phyloP scores from a whole-genome alignment of 768 basidiomycete species.

The Mrakia blollopis region DNA sequence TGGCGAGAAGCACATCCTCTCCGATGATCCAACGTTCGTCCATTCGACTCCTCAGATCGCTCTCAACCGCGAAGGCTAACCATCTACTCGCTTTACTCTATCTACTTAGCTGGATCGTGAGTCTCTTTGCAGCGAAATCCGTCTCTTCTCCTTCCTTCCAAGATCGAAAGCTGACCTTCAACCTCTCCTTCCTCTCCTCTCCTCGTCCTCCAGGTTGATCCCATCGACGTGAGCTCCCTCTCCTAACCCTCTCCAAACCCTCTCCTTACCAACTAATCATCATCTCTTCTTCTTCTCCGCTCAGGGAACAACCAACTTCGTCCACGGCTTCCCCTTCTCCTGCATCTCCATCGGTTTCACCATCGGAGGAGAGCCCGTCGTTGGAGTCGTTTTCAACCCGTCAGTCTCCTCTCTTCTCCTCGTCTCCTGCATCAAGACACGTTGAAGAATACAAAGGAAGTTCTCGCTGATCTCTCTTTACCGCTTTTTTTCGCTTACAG shows the following conservation, averaged over 20 bases:
- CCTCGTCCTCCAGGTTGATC: slow-evolving; percentile 58
- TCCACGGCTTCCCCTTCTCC: slow-evolving; percentile 65
- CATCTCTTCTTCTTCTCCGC: no score
- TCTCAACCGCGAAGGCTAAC: neutral
- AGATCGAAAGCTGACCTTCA: neutral
- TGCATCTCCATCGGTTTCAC: slow-evolving; percentile 90
- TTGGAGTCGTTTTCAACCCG: slow-evolving; percentile 77
- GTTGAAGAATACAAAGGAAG: no score
- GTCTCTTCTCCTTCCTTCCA: neutral
- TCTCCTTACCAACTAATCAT: no score
- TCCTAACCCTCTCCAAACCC: slow-evolving; percentile 44
- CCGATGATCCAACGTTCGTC: slow-evolving; percentile 89
- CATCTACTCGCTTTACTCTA: neutral
- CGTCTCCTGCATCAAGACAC: neutral
- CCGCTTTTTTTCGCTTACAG: neutral
- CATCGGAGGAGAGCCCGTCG: slow-evolving; percentile 46
- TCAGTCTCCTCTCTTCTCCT: slow-evolving; percentile 58
- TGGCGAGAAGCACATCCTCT: slow-evolving; percentile 62
- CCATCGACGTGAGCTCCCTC: slow-evolving; percentile 63
- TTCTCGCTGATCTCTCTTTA: neutral
- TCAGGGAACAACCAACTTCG: slow-evolving; percentile 36
- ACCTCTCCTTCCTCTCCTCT: neutral
- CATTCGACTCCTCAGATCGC: no score
- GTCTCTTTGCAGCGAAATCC: no score
- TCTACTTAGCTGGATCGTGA: slow-evolving; percentile 17